phyloP scores from a whole-genome alignment of 352 stramenopile genomes.

The Sclerospora graminicola region DNA sequence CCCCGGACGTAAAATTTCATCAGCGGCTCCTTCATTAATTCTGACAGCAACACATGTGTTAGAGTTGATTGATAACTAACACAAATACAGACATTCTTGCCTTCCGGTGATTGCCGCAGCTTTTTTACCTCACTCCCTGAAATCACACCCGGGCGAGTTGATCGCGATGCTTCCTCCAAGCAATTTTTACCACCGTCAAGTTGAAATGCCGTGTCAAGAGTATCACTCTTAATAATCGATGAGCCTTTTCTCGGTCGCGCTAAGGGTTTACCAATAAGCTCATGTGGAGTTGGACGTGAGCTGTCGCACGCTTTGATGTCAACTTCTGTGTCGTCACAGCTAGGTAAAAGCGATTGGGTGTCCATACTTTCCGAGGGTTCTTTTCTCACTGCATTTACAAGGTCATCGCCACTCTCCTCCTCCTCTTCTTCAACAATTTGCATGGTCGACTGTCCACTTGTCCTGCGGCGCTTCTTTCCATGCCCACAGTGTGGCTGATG shows the following conservation, averaged over 20 bases:
- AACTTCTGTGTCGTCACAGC: background rate
- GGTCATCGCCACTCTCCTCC: constrained; percentile 14
- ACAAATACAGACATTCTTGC: constrained; percentile 10
- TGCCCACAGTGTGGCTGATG: background rate
- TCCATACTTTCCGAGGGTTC: background rate
- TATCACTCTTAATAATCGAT: constrained; percentile 7
- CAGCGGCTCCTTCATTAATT: constrained; percentile 20
- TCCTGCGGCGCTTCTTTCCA: constrained; percentile 17
- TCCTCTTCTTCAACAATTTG: constrained; percentile 29
- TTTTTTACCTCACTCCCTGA: constrained; percentile 42
- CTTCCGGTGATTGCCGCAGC: constrained; percentile 20
- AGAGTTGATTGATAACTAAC: too few relatives aligned
- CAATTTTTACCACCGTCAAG: constrained; percentile 2
- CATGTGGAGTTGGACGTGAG: background rate
- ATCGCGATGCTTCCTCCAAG: background rate
- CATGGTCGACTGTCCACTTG: constrained; percentile 1
- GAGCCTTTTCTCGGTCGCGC: constrained; percentile 7
- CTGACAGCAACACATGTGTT: constrained; percentile 5
- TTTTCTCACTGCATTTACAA: background rate
- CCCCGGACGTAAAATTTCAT: constrained; percentile 32
- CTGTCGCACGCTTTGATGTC: background rate
- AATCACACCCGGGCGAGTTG: constrained; percentile 38
- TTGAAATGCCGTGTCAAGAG: constrained; percentile 21
- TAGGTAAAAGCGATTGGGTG: background rate
- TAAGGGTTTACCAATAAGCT: constrained; percentile 16